Base-by-base conservation (phyloP, 257 asterid genomes). In the Solanum tarapatanum region DNA sequence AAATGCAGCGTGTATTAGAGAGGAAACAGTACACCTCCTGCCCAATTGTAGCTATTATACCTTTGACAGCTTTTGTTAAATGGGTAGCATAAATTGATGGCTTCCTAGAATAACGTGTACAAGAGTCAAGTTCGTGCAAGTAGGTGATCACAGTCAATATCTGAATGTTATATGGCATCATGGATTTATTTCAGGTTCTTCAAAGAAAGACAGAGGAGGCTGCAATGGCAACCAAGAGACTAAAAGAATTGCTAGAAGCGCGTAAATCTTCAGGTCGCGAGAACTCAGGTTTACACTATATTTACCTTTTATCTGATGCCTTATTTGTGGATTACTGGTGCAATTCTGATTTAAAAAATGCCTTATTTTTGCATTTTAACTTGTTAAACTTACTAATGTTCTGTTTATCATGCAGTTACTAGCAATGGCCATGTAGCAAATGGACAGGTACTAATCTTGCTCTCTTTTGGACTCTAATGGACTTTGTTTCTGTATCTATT, bases 201-300 rank as follows among this genome's bases (percentile, higher is more conserved):
- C 99, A 97, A 91, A 94, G 99, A 90, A 97, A 97, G 92, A 97
- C 98, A 45, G 99, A 95, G 90, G 99, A 97, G 93, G 99, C 99
- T 89, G 99, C 99, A 90, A 89, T 97, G 94, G 99, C 99, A 89
- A 97, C 99, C 88, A 95, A 94, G 92, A 94, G 99, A 92, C 93
- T 97, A 86, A 97, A 97, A 91, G 99, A 97, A 89, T 88, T 97
- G 95, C 96, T 97, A 58, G 99, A 97, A 93, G 98, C 98, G 82
- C 99, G 99, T 48, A 97, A 95, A 94, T 91, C 95, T 87, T 91
- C 98, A 68, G 88, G 92, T 83, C 99, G 99, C 48, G 99, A 97
- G 76, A 94, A 90, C 92, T 93, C 98, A 51, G 95, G 99, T 96
- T 72, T 73, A 90, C 84, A 33, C 86, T 87, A 32, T 62, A 83